Evolutionary conservation across 2,329 filamentous ascomycete species (phyloP), one percentile per base, ranked within the genome.

Genomic region (Curvularia lunata): DNA sequence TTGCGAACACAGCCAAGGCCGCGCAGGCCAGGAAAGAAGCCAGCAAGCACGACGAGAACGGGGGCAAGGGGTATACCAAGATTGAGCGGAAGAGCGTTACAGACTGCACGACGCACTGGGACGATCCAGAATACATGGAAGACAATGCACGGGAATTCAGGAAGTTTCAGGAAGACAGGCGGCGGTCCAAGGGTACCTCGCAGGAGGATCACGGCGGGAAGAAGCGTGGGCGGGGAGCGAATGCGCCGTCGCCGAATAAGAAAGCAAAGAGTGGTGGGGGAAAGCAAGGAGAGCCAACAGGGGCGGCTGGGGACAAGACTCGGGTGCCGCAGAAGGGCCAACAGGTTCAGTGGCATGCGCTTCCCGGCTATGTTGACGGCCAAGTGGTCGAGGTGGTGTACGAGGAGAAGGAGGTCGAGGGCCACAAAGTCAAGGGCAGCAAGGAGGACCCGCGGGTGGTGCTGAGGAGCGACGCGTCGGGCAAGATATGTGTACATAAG

Each of bases 401-500:
- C 28, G 70, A 73, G 46, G 68, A 73, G 41, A 80, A 78, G 72
- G 70, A 70, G 30, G 72, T 80, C 8, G 75, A 79, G 40, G 78
- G 79, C 2, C 77, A 81, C 65, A 66, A 67, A 28, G 75, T 78
- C 40, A 78, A 81, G 64, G 79, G 70, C 1, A 77, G 72, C 41
- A 74, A 78, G 53, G 73, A 78, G 41, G 79, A 81, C 63, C 78
- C 79, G 4, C 74, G 74, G 61, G 67, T 81, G 43, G 77, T 81
- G 18, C 58, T 81, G 57, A 78, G 74, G 65, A 77, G 70, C 47
- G 72, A 66, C 9, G 70, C 66, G 48, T 75, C 73, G 37, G 78
- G 77, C 10, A 80, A 80, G 68, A 72, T 77, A 27, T 76, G 72
- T 30, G 77, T 80, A 48, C 78, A 81, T 51, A 80, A 80, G 68